Conservation (phyloP, 164 flowering plant species). For the Santalum album region DNA sequence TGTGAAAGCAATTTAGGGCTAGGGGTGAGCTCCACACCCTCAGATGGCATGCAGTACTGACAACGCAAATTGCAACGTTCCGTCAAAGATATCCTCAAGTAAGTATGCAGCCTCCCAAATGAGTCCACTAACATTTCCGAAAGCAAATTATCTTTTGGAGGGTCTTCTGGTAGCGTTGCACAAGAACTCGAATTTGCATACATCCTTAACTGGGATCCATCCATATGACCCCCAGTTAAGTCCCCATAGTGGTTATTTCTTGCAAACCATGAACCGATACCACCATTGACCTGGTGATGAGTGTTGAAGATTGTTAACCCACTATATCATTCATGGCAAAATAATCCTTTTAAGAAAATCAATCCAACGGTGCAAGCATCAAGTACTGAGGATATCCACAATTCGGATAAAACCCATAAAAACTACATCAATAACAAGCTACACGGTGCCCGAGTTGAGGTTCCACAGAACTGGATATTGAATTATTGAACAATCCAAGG, state of each 20-base stretch:
- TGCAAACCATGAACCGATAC: constrained; percentile 1
- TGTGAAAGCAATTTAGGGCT: constrained; percentile 46
- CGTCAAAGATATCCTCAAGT: constrained; percentile 87
- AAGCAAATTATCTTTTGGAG: constrained; percentile 27
- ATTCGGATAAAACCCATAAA: not conserved
- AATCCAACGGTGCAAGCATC: not conserved
- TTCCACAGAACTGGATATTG: too few species aligned
- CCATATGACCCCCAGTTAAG: constrained; percentile 4
- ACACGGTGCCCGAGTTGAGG: too few species aligned
- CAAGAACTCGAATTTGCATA: constrained; percentile 41
- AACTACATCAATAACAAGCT: not conserved
- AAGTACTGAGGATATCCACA: not conserved
- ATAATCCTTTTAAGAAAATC: not conserved
- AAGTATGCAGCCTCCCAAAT: constrained; percentile 86
- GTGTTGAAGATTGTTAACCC: not conserved
- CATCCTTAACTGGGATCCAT: constrained; percentile 14
- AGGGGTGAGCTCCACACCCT: constrained; percentile 85
- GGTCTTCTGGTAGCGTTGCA: constrained; percentile 36
- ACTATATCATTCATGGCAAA: not conserved
- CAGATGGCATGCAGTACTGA: constrained; percentile 95
- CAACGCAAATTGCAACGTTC: constrained; percentile 94
- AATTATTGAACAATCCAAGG: not conserved
- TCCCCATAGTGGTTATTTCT: constrained; percentile 1
- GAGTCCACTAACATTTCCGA: constrained; percentile 86
- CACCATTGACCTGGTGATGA: constrained; percentile 8